Evolutionary conservation across 768 basidiomycete genomes (phyloP).

Genomic region (Tremella mesenterica): DNA sequence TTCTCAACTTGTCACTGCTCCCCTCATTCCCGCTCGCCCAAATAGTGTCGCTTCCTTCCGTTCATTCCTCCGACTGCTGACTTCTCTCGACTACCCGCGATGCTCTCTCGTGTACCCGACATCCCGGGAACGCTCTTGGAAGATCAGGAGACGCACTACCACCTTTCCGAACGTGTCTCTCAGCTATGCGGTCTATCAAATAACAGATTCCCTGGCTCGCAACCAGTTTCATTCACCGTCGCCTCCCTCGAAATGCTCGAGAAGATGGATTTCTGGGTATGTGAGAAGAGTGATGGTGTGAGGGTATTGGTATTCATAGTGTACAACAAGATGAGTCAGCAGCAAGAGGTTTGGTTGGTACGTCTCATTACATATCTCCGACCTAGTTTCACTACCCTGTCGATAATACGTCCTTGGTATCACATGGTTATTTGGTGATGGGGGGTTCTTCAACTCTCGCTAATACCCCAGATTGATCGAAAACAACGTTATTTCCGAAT

Average conservation of each 20-base stretch:
- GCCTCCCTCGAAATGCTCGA: conserved; percentile 68
- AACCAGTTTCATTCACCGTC: conserved; percentile 79
- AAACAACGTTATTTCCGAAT: conserved; percentile 76
- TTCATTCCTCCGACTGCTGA: too few relatives aligned
- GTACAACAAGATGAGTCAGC: conserved; percentile 51
- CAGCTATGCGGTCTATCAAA: conserved; percentile 22
- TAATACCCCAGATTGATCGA: conserved; percentile 68
- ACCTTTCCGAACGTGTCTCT: conserved; percentile 22
- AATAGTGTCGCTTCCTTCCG: too few relatives aligned
- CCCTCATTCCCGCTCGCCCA: too few relatives aligned
- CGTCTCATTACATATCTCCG: conserved; percentile 33
- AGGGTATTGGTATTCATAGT: conserved; percentile 75
- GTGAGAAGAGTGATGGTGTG: conserved; percentile 95
- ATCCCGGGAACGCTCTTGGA: conserved; percentile 30
- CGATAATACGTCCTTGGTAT: neutral
- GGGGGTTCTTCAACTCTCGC: neutral
- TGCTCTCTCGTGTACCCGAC: conserved; percentile 21
- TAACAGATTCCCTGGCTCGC: conserved; percentile 73
- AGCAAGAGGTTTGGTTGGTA: conserved; percentile 65
- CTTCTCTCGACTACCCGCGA: too few relatives aligned
- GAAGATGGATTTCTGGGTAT: conserved; percentile 90
- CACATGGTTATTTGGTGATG: neutral
- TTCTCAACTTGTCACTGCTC: too few relatives aligned
- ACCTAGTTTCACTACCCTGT: too few relatives aligned
- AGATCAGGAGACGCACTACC: conserved; percentile 18